Conservation (phyloP, 2,329 filamentous ascomycete species). For the Claviceps sp. region DNA sequence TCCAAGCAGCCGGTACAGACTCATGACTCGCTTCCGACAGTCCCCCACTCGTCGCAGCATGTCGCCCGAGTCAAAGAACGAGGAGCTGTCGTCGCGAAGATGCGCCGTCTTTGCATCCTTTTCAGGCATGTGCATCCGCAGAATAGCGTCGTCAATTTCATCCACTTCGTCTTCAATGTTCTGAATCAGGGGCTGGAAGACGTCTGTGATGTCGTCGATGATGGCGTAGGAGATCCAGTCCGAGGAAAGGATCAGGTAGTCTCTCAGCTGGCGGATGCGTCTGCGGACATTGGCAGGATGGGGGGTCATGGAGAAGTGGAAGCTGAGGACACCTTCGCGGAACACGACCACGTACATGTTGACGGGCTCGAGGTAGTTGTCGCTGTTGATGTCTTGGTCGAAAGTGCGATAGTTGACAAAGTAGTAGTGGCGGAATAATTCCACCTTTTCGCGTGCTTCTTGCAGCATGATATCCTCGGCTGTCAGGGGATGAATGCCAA, state of each 20-base stretch:
- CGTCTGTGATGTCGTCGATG: conserved; percentile 96
- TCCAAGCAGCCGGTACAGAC: conserved; percentile 77
- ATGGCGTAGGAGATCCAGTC: conserved; percentile 99
- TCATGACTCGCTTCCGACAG: conserved; percentile 95
- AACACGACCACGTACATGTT: conserved; percentile 98
- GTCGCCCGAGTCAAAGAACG: conserved; percentile 42
- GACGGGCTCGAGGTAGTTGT: conserved; percentile 85
- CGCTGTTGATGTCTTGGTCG: conserved; percentile 81
- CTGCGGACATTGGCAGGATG: conserved; percentile 93
- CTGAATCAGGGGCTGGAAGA: conserved; percentile 84
- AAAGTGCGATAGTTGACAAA: conserved; percentile 98
- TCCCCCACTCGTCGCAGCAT: conserved; percentile 90
- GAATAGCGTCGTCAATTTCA: conserved; percentile 85
- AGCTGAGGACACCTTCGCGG: conserved; percentile 85
- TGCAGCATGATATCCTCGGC: conserved; percentile 96
- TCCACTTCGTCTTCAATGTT: conserved; percentile 93
- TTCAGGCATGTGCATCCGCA: conserved; percentile 60
- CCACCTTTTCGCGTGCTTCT: conserved; percentile 94
- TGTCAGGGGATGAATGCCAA: conserved; percentile 90
- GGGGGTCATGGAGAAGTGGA: conserved; percentile 93
- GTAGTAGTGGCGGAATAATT: conserved; percentile 94
- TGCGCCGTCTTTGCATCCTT: conserved; percentile 32
- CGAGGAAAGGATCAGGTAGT: conserved; percentile 83
- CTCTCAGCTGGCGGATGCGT: conserved; percentile 81
- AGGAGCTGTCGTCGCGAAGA: conserved; percentile 30